Evolutionary conservation across 2,329 filamentous ascomycete genomes (phyloP), one percentile per base, ranked within the genome.

Genomic region (Helicocarpus griseus): DNA sequence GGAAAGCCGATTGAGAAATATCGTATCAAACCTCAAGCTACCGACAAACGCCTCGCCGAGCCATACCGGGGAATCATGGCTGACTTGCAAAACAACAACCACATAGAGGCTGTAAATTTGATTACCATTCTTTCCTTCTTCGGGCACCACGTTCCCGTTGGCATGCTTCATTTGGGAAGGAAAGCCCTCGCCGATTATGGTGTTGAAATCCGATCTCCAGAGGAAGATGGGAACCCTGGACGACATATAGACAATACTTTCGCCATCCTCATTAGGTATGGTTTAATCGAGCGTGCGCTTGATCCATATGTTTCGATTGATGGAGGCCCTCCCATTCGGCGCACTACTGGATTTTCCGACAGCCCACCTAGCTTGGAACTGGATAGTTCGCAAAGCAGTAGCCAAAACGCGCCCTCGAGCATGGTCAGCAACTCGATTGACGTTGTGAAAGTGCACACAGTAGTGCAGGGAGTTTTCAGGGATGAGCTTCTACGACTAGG

Each of bases 51-150:
- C 54, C 73, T 81, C 0, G 76, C 72, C 7, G 70, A 71, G 49
- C 71, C 74, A 31, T 71, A 72, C 50, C 64, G 74, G 21, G 67
- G 68, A 43, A 75, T 77, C 45, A 71, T 77, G 64, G 63, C 72
- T 38, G 73, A 76, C 56, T 64, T 76, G 1, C 63, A 62, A 55
- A 62, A 61, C 24, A 60, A 65, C 51, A 60, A 67, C 14, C 69
- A 74, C 44, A 61, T 62, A 14, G 77, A 82, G 50, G 82, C 83
- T 0, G 65, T 84, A 46, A 85, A 85, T 58, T 64, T 87, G 33
- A 80, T 87, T 56, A 79, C 78, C 21, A 66, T 87, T 11, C 65
- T 87, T 13, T 79, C 78, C 1, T 86, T 86, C 59, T 81, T 84
- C 50, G 79, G 80, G 38, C 80, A 81, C 51, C 75, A 81, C 51